Conservation (phyloP, 306 rosid species). For the Gynostemma pentaphyllum region DNA sequence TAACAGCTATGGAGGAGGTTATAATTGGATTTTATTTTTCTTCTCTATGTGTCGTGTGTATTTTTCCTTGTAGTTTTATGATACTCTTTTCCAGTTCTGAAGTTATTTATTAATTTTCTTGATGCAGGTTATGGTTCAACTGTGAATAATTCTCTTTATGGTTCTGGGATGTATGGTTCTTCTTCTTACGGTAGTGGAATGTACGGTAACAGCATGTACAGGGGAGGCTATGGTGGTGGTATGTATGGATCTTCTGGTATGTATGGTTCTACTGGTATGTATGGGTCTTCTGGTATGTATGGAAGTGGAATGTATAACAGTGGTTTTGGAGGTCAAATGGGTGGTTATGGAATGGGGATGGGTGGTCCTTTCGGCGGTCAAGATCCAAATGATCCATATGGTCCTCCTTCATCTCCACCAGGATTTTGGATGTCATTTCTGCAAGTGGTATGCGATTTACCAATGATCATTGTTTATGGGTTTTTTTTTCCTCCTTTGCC, state of each 20-base stretch:
- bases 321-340: constrained; percentile 66
- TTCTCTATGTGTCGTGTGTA: not conserved
- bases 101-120: constrained; percentile 6
- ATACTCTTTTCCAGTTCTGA: not conserved
- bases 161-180: constrained; percentile 50
- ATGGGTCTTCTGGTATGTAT: constrained; percentile 67
- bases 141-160: constrained; percentile 45
- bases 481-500: not conserved
- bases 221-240: constrained; percentile 70
- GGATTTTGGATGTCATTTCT: constrained; percentile 85
- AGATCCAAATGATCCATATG: constrained; percentile 90
- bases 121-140: constrained; percentile 63
- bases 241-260: constrained; percentile 64
- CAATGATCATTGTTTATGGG: not conserved
- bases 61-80: not conserved
- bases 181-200: constrained; percentile 63
- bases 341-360: constrained; percentile 87
- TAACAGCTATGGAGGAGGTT: constrained; percentile 61
- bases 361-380: constrained; percentile 82
- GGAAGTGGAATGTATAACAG: constrained; percentile 75
- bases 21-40: not conserved
- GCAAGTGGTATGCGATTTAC: constrained; percentile 59
- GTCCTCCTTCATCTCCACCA: constrained; percentile 85
- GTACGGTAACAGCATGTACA: constrained; percentile 72
- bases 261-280: constrained; percentile 78